phyloP scores from a whole-genome alignment of 2,329 filamentous ascomycete species.

The Colletotrichum viniferum region DNA sequence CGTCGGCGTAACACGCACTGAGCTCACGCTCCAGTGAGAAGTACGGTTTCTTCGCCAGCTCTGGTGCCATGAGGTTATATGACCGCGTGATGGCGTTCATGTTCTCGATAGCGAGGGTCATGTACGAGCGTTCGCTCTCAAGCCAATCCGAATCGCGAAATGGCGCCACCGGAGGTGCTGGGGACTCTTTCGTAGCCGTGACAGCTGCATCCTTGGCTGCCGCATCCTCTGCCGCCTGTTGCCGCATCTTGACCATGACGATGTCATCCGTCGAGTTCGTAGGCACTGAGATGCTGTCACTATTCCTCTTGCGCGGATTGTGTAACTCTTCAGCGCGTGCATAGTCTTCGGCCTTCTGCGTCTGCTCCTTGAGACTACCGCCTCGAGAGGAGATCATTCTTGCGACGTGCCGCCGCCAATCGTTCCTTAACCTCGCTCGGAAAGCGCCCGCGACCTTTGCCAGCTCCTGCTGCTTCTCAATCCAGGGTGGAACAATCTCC shows the following conservation, averaged over 20 bases:
- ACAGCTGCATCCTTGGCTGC: background rate
- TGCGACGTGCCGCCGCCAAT: conserved; percentile 86
- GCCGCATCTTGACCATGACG: conserved; percentile 50
- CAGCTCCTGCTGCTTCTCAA: conserved; percentile 96
- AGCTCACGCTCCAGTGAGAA: conserved; percentile 85
- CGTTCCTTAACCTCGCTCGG: conserved; percentile 72
- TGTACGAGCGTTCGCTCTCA: conserved; percentile 73
- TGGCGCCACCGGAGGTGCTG: conserved; percentile 52
- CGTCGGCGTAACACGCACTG: conserved; percentile 79
- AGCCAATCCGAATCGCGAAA: conserved; percentile 85
- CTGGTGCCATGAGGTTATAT: conserved; percentile 95
- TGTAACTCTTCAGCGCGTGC: conserved; percentile 73
- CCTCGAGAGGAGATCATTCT: conserved; percentile 79
- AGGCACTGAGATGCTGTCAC: conserved; percentile 52
- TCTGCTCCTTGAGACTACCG: conserved; percentile 75
- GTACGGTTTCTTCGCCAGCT: conserved; percentile 92
- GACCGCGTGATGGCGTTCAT: conserved; percentile 82
- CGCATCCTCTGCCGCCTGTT: conserved; percentile 24
- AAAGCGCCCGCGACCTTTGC: conserved; percentile 72
- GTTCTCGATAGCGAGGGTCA: conserved; percentile 74
- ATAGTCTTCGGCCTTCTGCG: conserved; percentile 72
- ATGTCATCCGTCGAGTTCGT: conserved; percentile 52
- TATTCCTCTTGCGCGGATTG: conserved; percentile 59
- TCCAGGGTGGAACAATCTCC: conserved; percentile 96
- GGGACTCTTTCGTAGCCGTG: background rate